Conservation (phyloP, 1,284 basidiomycete species). For the Limonomyces culmigenus region DNA sequence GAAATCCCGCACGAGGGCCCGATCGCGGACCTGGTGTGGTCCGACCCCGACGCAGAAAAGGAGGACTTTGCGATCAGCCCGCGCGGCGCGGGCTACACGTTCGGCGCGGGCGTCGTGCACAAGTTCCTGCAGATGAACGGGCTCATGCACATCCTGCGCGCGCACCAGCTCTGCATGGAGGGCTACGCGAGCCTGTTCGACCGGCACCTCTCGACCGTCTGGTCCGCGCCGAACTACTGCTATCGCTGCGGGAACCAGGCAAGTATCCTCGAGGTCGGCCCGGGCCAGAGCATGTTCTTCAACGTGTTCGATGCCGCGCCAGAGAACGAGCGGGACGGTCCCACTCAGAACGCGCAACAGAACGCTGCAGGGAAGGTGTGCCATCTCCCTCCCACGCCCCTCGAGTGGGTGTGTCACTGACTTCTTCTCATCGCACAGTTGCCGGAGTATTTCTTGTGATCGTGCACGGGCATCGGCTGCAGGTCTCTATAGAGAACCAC, state of each 20-base stretch:
- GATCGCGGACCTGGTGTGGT: constrained; percentile 99
- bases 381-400: constrained; percentile 5
- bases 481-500: no score
- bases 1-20: constrained; percentile 99
- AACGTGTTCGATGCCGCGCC: constrained; percentile 98
- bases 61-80: constrained; percentile 99
- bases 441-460: constrained; percentile 54
- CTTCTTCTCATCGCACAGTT: constrained; percentile 20
- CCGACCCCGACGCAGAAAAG: constrained; percentile 97
- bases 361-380: constrained; percentile 52
- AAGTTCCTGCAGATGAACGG: constrained; percentile 91
- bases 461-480: no score
- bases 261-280: constrained; percentile 90
- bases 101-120: constrained; percentile 96
- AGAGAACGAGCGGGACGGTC: constrained; percentile 86
- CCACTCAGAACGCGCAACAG: constrained; percentile 54
- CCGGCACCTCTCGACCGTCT: constrained; percentile 91
- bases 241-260: constrained; percentile 97
- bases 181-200: constrained; percentile 93
- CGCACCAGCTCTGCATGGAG: constrained; percentile 99
- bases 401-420: constrained; percentile 2
- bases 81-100: constrained; percentile 95
- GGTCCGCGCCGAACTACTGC: constrained; percentile 98
- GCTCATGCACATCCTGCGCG: constrained; percentile 95
- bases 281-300: constrained; percentile 81